These are phyloP conservation scores for Neopestalotiopsis rosae DNA, from an alignment of 2,329 filamentous ascomycete genomes.

Conservation along the genomic window DNA sequence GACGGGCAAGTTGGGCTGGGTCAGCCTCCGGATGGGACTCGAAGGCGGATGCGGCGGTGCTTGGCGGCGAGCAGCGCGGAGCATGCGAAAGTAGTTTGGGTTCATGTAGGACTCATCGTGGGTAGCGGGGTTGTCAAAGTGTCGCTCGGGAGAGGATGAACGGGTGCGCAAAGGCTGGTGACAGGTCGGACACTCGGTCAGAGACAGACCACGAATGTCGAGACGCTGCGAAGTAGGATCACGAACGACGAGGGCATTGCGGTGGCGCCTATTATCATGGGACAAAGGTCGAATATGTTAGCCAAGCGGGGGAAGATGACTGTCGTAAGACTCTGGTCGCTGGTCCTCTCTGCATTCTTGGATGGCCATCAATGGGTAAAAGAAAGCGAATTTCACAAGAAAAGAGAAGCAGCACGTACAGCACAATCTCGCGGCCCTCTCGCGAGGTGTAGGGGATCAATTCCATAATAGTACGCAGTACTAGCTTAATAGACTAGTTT, in stretches of 20 bases:
- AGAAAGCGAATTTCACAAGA: not conserved
- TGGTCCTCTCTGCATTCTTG: not conserved
- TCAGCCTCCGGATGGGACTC: slow-evolving; percentile 60
- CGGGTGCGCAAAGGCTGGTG: slow-evolving; percentile 67
- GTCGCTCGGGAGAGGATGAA: slow-evolving; percentile 52
- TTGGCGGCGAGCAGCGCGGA: slow-evolving; percentile 61
- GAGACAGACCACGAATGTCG: slow-evolving; percentile 69
- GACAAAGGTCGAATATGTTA: not conserved
- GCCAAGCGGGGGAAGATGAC: not conserved
- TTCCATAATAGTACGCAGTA: slow-evolving; percentile 55
- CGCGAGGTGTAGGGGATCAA: slow-evolving; percentile 77
- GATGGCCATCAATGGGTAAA: not conserved
- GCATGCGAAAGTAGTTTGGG: slow-evolving; percentile 94
- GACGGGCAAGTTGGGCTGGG: slow-evolving; percentile 48
- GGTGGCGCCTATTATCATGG: slow-evolving; percentile 64
- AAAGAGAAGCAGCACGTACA: slow-evolving; percentile 61
- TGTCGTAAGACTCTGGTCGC: not conserved
- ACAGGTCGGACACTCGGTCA: slow-evolving; percentile 89
- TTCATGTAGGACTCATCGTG: slow-evolving; percentile 76
- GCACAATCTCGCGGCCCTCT: slow-evolving; percentile 78
- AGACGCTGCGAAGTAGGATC: slow-evolving; percentile 86
- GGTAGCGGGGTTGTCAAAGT: slow-evolving; percentile 49
- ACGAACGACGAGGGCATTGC: slow-evolving; percentile 89
- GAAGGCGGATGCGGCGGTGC: slow-evolving; percentile 45
- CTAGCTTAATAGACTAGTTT: not conserved